Evolutionary conservation across 2,329 filamentous ascomycete genomes (phyloP).

Genomic region (Ceratocystis diversiconidia): DNA sequence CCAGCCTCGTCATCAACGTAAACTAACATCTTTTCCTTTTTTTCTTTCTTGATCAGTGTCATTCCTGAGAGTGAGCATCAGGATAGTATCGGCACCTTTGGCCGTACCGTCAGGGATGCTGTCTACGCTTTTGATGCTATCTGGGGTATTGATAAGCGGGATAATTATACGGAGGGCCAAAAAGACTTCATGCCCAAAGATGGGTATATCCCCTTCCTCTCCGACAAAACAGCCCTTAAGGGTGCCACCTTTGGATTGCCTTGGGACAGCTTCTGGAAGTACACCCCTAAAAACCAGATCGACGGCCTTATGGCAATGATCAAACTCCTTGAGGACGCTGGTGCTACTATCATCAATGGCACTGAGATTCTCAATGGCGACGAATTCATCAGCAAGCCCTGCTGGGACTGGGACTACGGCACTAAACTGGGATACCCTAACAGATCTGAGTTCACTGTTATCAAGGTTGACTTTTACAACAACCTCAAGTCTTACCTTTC

Average conservation of each 20-base stretch:
- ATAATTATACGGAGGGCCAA: constrained; percentile 53
- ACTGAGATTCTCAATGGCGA: constrained; percentile 53
- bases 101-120: constrained; percentile 54
- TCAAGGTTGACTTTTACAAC: constrained; percentile 57
- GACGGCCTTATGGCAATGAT: constrained; percentile 31
- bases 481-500: constrained; percentile 48
- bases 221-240: constrained; percentile 38
- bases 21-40: not conserved
- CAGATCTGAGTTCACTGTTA: constrained; percentile 57
- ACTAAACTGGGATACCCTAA: constrained; percentile 48
- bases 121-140: constrained; percentile 53
- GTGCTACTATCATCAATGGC: constrained; percentile 53
- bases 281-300: constrained; percentile 42
- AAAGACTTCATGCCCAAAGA: constrained; percentile 36
- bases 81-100: constrained; percentile 56
- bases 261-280: constrained; percentile 56
- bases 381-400: constrained; percentile 46
- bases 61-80: constrained; percentile 54
- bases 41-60: constrained; percentile 25
- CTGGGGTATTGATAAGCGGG: constrained; percentile 45
- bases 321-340: constrained; percentile 40
- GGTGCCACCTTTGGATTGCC: constrained; percentile 56
- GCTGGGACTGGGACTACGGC: constrained; percentile 66
- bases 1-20: too few species aligned
- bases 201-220: constrained; percentile 45